phyloP scores from a whole-genome alignment of 176 grass and related monocot species.

The Microstegium vimineum region DNA sequence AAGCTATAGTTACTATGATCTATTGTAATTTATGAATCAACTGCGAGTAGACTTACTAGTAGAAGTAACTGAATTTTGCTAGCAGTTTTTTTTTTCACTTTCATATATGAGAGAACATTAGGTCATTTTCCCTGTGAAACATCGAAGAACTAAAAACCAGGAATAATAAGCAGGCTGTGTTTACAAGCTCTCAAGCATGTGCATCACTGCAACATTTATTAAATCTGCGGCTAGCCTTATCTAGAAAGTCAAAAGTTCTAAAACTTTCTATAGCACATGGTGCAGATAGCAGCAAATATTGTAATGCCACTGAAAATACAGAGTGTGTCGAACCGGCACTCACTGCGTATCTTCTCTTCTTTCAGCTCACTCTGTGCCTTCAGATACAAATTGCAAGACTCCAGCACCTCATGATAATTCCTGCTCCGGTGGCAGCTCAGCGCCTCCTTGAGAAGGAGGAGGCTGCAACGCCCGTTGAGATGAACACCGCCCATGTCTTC shows the following conservation, averaged over 20 bases:
- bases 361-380: conserved; percentile 39
- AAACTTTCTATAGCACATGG: conserved; percentile 35
- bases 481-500: conserved; percentile 26
- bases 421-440: conserved; percentile 31
- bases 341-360: conserved; percentile 41
- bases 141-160: background rate
- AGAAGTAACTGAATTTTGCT: background rate
- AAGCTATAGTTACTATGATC: background rate
- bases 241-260: background rate
- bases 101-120: background rate
- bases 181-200: background rate
- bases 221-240: background rate
- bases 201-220: background rate
- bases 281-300: conserved; percentile 18
- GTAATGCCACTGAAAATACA: conserved; percentile 30
- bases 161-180: background rate
- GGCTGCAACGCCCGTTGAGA: conserved; percentile 25
- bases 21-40: background rate
- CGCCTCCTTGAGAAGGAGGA: conserved; percentile 38
- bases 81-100: background rate
- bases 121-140: background rate
- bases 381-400: conserved; percentile 35
- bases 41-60: background rate
- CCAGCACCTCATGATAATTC: conserved; percentile 35
- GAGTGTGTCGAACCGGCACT: conserved; percentile 33